A percentile compares a stretch with the other conserved stretches of the same genome.
Conservation (phyloP, 495 filamentous ascomycete species). For the Penicillium herquei region DNA sequence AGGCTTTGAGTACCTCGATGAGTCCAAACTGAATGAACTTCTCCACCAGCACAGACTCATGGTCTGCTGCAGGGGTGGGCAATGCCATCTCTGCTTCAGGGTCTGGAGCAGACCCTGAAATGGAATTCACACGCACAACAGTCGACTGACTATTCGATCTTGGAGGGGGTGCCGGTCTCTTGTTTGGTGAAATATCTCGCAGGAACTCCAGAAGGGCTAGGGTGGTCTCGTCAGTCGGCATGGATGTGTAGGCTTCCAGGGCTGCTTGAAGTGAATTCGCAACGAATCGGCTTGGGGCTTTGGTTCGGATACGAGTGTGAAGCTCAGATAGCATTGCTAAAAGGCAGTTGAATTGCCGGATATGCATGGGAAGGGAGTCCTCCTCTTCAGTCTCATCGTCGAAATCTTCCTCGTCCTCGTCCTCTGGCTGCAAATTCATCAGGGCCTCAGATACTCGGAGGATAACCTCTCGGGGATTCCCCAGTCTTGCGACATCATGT, state of each 20-base stretch:
- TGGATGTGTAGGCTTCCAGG: conserved; percentile 60
- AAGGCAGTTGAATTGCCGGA: conserved; percentile 68
- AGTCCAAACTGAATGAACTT: conserved; percentile 82
- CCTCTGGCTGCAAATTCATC: conserved; percentile 53
- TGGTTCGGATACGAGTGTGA: conserved; percentile 84
- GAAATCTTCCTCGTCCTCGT: conserved; percentile 51
- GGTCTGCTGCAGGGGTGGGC: conserved; percentile 49
- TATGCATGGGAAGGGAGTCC: conserved; percentile 27
- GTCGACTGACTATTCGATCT: conserved; percentile 57
- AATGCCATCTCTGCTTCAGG: conserved; percentile 68
- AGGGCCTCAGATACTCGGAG: conserved; percentile 80
- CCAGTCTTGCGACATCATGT: conserved; percentile 72
- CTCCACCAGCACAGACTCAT: conserved; percentile 58
- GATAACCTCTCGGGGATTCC: conserved; percentile 92
- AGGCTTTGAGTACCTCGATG: conserved; percentile 80
- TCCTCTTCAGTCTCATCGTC: conserved; percentile 31
- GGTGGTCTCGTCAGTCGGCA: conserved; percentile 63
- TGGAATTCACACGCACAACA: conserved; percentile 27
- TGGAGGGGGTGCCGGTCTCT: conserved; percentile 71
- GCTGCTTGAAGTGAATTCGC: conserved; percentile 83
- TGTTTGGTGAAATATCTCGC: conserved; percentile 67
- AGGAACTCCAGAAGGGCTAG: conserved; percentile 72
- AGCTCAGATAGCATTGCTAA: conserved; percentile 80
- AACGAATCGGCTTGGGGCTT: conserved; percentile 88
- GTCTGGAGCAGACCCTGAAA: conserved; percentile 64